Percentiles rank a stretch among this genome's conserved stretches.
Evolutionary conservation across 371 early-diverging fungal genomes (phyloP).

Genomic region (Amoeboaphelidium occidentale): DNA sequence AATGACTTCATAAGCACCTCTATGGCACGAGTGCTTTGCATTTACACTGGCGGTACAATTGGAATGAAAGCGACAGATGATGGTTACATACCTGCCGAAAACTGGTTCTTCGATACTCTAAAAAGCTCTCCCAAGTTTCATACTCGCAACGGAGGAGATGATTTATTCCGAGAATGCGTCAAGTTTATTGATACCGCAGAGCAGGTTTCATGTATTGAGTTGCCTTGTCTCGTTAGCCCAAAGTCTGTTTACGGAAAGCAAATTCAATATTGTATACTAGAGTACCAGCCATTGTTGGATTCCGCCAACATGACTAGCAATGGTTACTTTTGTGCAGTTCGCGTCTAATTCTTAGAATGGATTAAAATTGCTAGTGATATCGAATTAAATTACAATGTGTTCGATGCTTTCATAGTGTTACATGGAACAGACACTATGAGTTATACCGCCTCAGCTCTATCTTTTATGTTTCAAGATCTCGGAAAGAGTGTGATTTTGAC

Average conservation of each 20-base stretch:
- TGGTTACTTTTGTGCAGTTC: constrained; percentile 2
- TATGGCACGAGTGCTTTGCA: constrained; percentile 32
- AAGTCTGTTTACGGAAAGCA: constrained; percentile 71
- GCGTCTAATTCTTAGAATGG: constrained; percentile 43
- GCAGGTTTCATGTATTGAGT: constrained; percentile 9
- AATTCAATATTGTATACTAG: constrained; percentile 68
- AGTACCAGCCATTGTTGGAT: constrained; percentile 68
- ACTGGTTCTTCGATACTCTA: neutral
- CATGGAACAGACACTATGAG: constrained; percentile 55
- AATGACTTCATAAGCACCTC: too few relatives aligned
- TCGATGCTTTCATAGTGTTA: constrained; percentile 77
- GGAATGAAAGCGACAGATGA: constrained; percentile 59
- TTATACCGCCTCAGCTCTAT: constrained; percentile 43
- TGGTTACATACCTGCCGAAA: constrained; percentile 46
- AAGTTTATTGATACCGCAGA: constrained; percentile 6
- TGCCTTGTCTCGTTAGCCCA: constrained; percentile 59
- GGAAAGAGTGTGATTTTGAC: constrained; percentile 94
- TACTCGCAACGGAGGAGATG: constrained; percentile 8
- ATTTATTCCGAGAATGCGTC: constrained; percentile 8
- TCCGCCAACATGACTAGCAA: constrained; percentile 64
- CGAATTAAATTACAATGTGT: constrained; percentile 67
- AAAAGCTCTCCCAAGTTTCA: constrained; percentile 6
- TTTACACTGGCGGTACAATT: constrained; percentile 79
- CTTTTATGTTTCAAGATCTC: constrained; percentile 83
- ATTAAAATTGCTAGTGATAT: constrained; percentile 80